Conservation (phyloP, 352 stramenopile species). For the Phytopythium aichiense region DNA sequence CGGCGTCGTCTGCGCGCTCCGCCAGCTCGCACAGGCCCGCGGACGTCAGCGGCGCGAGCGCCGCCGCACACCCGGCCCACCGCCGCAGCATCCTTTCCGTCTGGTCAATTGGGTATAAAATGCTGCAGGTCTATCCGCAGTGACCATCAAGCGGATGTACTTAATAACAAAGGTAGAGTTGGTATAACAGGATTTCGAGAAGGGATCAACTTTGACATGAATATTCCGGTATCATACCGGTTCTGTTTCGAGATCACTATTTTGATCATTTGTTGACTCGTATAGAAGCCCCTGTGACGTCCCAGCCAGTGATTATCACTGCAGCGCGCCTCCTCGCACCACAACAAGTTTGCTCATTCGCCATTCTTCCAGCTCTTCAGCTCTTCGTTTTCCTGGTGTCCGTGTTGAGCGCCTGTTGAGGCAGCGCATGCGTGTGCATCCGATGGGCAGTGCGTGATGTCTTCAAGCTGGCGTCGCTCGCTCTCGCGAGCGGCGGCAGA, state of each 20-base stretch:
- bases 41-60: conserved; percentile 21
- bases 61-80: background rate
- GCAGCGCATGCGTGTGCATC: background rate
- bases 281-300: background rate
- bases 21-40: conserved; percentile 34
- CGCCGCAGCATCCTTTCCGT: background rate
- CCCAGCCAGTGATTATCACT: background rate
- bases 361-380: background rate
- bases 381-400: too few relatives aligned
- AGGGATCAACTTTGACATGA: too few relatives aligned
- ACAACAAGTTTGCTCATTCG: background rate
- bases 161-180: too few relatives aligned
- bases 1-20: conserved; percentile 32
- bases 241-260: too few relatives aligned
- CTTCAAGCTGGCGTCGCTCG: conserved; percentile 46
- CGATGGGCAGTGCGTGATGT: conserved; percentile 57
- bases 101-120: background rate
- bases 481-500: conserved; percentile 31
- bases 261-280: background rate
- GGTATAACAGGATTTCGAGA: too few relatives aligned
- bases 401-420: background rate
- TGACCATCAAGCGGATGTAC: background rate
- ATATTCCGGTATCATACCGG: too few relatives aligned
- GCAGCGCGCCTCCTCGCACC: background rate
- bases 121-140: background rate